phyloP scores from a whole-genome alignment of 2,329 filamentous ascomycete species.

The Colletotrichum simmondsii region DNA sequence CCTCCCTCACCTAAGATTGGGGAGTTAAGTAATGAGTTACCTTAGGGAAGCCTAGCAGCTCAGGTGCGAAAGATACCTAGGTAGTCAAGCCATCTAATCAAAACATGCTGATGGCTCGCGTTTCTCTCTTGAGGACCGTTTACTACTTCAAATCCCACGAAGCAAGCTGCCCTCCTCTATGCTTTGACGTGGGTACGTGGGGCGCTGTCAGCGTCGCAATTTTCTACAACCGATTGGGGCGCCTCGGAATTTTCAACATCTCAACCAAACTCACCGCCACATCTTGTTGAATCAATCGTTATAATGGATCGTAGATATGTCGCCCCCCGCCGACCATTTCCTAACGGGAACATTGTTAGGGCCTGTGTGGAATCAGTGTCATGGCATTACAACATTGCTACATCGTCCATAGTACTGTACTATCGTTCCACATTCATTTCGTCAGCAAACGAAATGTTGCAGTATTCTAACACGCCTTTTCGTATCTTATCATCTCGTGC shows the following conservation, averaged over 20 bases:
- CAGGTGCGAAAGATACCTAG: background rate
- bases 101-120: background rate
- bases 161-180: background rate
- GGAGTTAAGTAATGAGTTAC: too few species aligned
- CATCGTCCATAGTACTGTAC: background rate
- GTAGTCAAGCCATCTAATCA: background rate
- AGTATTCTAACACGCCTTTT: constrained; percentile 1
- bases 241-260: background rate
- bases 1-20: background rate
- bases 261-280: constrained; percentile 19
- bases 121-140: background rate
- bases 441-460: background rate
- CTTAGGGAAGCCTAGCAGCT: background rate
- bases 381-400: constrained; percentile 10
- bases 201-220: background rate
- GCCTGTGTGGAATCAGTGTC: background rate
- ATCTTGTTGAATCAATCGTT: constrained; percentile 13
- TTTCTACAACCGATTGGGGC: background rate
- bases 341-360: background rate
- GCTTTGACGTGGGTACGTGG: background rate
- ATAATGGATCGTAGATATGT: background rate
- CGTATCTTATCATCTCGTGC: background rate
- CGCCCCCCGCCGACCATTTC: background rate
- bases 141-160: background rate
- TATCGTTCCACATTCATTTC: background rate